Evolutionary conservation across 768 basidiomycete genomes (phyloP), one percentile per base, ranked within the genome.

Genomic region (Lentinula edodes): DNA sequence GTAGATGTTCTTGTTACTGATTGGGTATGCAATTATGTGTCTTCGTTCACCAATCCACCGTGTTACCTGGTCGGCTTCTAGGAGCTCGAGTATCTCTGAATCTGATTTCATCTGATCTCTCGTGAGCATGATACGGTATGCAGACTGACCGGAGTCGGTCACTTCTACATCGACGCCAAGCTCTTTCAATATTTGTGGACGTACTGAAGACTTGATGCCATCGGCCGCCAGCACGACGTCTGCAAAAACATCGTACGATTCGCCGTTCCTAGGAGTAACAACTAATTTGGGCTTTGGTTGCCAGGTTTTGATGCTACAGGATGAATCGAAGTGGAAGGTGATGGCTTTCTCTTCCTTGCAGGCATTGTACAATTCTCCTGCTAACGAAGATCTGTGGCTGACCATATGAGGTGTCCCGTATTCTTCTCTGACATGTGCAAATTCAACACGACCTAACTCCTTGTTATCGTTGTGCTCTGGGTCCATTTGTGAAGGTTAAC

Each of bases 11-110:
- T 74, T 67, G 20, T 64, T 63, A 13, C 70, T 70, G 32, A 78
- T 75, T 1, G 77, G 76, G 66, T 78, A 77, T 0, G 76, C 74
- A 53, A 75, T 75, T 52, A 74, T 73, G 39, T 74, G 74, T 32
- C 74, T 66, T 54, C 64, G 64, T 46, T 70, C 60, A 3, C 74
- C 77, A 16, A 77, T 76, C 77, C 77, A 78, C 7, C 77, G 69
- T 48, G 71, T 69, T 15, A 71, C 66, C 2, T 65, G 62, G 32
- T 69, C 67, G 5, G 69, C 65, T 15, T 73, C 71, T 23, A 78
- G 61, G 55, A 77, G 67, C 35, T 64, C 65, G 12, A 74, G 64
- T 9, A 77, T 68, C 43, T 76, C 73, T 2, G 74, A 71, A 58
- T 77, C 74, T 18, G 67, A 66, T 6, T 59, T 56, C 46, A 76